phyloP scores from a whole-genome alignment of 768 basidiomycete species.

The Mrakia gelida region DNA sequence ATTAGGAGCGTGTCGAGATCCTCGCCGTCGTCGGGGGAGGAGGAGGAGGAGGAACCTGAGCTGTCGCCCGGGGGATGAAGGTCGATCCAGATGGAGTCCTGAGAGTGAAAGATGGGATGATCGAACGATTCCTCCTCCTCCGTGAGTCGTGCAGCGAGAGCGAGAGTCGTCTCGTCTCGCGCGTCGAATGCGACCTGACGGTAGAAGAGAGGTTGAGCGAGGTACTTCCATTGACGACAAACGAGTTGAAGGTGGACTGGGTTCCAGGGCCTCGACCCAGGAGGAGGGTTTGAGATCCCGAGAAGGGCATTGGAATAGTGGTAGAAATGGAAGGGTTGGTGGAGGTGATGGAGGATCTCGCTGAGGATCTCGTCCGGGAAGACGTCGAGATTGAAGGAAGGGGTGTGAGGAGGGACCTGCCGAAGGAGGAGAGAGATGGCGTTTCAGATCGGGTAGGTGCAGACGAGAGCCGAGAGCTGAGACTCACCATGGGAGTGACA shows the following conservation, averaged over 20 bases:
- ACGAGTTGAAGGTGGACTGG: background rate
- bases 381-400: background rate
- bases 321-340: conserved; percentile 1
- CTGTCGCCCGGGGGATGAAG: too few species aligned
- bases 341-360: background rate
- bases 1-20: too few species aligned
- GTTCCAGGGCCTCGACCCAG: background rate
- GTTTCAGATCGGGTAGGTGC: too few species aligned
- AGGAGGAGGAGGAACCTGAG: too few species aligned
- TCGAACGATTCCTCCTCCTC: background rate
- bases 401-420: background rate
- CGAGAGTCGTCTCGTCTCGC: background rate
- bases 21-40: too few species aligned
- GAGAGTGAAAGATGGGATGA: too few species aligned
- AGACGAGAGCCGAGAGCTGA: too few species aligned
- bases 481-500: too few species aligned
- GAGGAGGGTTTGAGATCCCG: background rate
- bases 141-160: background rate
- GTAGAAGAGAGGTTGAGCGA: conserved; percentile 2
- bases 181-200: background rate
- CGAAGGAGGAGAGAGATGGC: background rate
- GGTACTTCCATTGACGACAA: background rate
- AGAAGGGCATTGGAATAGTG: background rate
- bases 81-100: background rate
- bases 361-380: background rate